These are phyloP conservation scores for Suhomyces taliae DNA, from an alignment of 1,139 yeast species.

Conservation along the genomic window DNA sequence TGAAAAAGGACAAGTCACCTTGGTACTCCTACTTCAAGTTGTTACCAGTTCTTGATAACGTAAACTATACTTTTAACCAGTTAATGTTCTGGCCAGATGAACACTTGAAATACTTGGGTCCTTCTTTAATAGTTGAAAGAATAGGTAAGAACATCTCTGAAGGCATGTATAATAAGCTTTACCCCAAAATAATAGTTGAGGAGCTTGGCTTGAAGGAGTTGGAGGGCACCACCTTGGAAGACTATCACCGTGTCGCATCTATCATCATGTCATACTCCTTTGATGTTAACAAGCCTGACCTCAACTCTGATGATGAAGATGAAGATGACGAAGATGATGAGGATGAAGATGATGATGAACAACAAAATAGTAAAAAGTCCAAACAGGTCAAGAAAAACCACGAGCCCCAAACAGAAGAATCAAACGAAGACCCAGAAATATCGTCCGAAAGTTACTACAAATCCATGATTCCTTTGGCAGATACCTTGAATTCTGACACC, in stretches of 20 bases:
- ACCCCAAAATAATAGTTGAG: slow-evolving; percentile 23
- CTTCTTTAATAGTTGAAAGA: slow-evolving; percentile 68
- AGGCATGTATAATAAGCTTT: slow-evolving; percentile 48
- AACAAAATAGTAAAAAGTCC: not conserved
- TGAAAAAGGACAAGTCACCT: slow-evolving; percentile 41
- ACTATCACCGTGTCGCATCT: slow-evolving; percentile 70
- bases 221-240: slow-evolving; percentile 45
- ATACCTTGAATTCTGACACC: slow-evolving; percentile 84
- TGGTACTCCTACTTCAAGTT: slow-evolving; percentile 76
- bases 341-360: slow-evolving; percentile 9
- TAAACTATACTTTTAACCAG: slow-evolving; percentile 51
- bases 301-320: slow-evolving; percentile 19
- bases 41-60: slow-evolving; percentile 51
- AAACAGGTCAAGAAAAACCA: slow-evolving; percentile 7
- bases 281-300: slow-evolving; percentile 31
- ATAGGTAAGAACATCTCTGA: slow-evolving; percentile 72
- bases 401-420: slow-evolving; percentile 5
- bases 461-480: slow-evolving; percentile 93
- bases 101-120: slow-evolving; percentile 54
- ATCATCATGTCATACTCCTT: slow-evolving; percentile 49
- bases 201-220: slow-evolving; percentile 26
- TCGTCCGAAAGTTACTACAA: slow-evolving; percentile 53
- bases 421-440: slow-evolving; percentile 7
- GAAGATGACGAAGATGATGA: slow-evolving; percentile 21
- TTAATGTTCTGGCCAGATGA: slow-evolving; percentile 76